Evolutionary conservation across 352 stramenopile genomes (phyloP).

Genomic region (Globisporangium nunn): DNA sequence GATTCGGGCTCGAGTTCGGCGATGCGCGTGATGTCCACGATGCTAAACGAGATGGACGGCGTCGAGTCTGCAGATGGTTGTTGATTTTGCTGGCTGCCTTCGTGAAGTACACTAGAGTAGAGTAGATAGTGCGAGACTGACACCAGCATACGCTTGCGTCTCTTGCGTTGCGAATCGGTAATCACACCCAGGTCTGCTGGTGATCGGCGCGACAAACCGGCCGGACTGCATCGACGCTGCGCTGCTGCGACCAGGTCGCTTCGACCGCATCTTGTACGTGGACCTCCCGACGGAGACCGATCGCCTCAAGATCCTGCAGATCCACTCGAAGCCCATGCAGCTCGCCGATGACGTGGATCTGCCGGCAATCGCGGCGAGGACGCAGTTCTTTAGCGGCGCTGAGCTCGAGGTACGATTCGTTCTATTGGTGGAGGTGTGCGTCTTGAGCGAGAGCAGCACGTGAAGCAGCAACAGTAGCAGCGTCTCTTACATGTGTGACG

Average conservation of each 20-base stretch:
- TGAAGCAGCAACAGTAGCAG: no score
- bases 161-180: not conserved
- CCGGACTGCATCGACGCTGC: conserved; percentile 97
- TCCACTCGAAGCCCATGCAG: conserved; percentile 63
- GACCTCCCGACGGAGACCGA: conserved; percentile 71
- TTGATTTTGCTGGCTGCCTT: no score
- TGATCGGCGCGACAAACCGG: conserved; percentile 97
- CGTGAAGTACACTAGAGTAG: not conserved
- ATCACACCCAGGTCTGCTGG: conserved; percentile 65
- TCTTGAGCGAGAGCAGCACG: not conserved
- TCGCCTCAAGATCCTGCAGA: conserved; percentile 62
- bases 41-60: conserved; percentile 97
- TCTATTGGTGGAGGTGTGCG: not conserved
- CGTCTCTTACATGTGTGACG: conserved; percentile 1
- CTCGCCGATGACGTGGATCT: conserved; percentile 64
- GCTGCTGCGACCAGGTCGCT: conserved; percentile 92
- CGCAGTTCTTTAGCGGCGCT: conserved; percentile 72
- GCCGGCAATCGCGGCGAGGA: conserved; percentile 34
- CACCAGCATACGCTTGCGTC: not conserved
- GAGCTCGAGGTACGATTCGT: conserved; percentile 71
- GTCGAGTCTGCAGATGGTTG: conserved; percentile 90
- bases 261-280: conserved; percentile 96
- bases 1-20: conserved; percentile 46
- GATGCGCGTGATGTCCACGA: conserved; percentile 93
- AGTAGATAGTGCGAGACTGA: not conserved